Evolutionary conservation across 768 basidiomycete genomes (phyloP).

Genomic region (Kwoniella sp.): DNA sequence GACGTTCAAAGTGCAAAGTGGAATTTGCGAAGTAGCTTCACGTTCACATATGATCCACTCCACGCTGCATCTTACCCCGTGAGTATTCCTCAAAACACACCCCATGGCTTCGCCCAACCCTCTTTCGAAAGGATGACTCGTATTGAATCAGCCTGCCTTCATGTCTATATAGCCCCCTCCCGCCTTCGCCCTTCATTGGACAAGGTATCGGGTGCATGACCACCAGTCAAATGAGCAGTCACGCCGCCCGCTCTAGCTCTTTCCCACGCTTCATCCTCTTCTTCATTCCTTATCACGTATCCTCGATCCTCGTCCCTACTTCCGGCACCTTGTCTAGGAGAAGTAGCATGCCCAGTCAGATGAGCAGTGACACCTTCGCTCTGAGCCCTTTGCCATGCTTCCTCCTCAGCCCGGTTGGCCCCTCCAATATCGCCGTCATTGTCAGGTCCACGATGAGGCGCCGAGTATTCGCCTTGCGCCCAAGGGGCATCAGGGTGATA

Average conservation of each 20-base stretch:
- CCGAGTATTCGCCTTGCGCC: slow-evolving; percentile 33
- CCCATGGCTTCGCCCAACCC: no score
- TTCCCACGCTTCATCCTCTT: slow-evolving; percentile 56
- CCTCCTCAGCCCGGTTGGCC: slow-evolving; percentile 29
- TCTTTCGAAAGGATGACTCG: no score
- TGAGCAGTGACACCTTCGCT: slow-evolving; percentile 42
- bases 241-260: slow-evolving; percentile 45
- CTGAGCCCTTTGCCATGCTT: slow-evolving; percentile 38
- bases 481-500: slow-evolving; percentile 48
- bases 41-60: no score
- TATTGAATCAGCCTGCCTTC: no score
- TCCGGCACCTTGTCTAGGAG: slow-evolving; percentile 1
- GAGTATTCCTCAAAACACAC: no score
- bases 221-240: slow-evolving; percentile 42
- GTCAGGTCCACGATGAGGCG: slow-evolving; percentile 18
- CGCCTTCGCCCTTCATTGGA: slow-evolving; percentile 4
- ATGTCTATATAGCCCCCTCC: slow-evolving; percentile 19
- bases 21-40: no score
- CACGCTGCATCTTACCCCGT: no score
- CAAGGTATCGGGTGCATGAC: neutral
- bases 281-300: slow-evolving; percentile 37
- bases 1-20: no score
- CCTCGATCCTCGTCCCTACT: slow-evolving; percentile 26
- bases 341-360: slow-evolving; percentile 38
- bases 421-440: neutral